Evolutionary conservation across 495 filamentous ascomycete genomes (phyloP), one percentile per base, ranked within the genome.

Genomic region (Aspergillus bridgeri): DNA sequence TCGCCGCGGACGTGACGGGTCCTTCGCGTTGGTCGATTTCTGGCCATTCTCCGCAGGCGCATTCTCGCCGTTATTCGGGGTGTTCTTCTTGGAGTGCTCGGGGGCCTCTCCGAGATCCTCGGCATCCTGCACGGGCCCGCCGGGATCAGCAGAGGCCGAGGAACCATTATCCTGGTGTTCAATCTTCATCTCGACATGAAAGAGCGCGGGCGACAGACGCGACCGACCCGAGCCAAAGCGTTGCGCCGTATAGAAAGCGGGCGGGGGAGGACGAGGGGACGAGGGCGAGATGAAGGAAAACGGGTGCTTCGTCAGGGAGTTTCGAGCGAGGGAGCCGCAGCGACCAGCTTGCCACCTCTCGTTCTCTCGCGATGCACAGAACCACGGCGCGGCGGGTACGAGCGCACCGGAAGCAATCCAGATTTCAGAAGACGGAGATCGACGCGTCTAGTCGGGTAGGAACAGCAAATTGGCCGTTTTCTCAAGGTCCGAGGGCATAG

Each of bases 1-100:
- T 68, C 94, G 84, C 63, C 92, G 81, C 43, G 94, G 91, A 61
- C 94, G 82, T 65, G 85, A 78, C 25, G 92, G 90, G 69, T 98
- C 94, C 69, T 66, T 66, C 11, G 60, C 29, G 24, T 66, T 66
- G 48, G 48, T 24, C 44, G 56, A 51, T 50, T 66, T 66, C 56
- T 63, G 64, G 23, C 60, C 58, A 46, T 48, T 57, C 48, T 53
- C 42, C 42, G 52, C 49, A 33, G 53, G 38, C 50, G 90, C 81
- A 69, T 89, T 81, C 25, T 77, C 73, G 54, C 76, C 72, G 53
- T 73, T 82, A 63, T 85, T 85, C 9, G 75, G 81, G 70, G 69
- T 83, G 71, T 77, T 84, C 73, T 77, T 84, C 73, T 75, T 80
- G 73, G 67, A 29, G 62, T 61, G 64, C 42, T 73, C 76, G 17